Evolutionary conservation across 306 rosid species (phyloP), one percentile per base, ranked within the genome.

Genomic region (Datisca glomerata): DNA sequence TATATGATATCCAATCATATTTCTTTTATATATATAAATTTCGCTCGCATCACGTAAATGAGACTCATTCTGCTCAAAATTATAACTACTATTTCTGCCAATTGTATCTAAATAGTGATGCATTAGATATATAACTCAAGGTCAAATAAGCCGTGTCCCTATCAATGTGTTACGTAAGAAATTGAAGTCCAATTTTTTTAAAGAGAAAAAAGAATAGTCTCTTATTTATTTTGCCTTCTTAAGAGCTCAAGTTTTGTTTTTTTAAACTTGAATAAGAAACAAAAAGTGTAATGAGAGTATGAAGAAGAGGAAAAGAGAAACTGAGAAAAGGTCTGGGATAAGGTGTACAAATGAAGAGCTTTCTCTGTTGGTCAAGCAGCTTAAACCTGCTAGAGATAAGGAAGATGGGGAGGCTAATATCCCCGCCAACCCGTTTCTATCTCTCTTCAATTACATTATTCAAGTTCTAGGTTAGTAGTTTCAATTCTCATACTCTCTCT

Each of bases 261-360:
- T 31, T 3, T 31, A 14, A 8, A 8, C 7, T 28, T 28, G 33
- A 6, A 6, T 28, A 28, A 12, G 36, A 14, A 31, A 14, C n/a
- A 31, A 14, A 5, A 31, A 31, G 36, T 2, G 33, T 4, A 31
- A 14, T 8, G n/a, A 2, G n/a, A 12, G n/a, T 31, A 31, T 31
- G 36, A 31, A 31, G 79, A 68, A 68, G 75, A 60, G 66, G 45
- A 61, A 59, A 12, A 70, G 74, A 41, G 63, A 74, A 15, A 63
- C 60, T 50, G 86, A 76, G 76, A 69, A 64, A 41, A 51, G 24
- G 7, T 73, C 93, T 8, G 81, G 69, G 59, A 60, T 82, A 56
- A 69, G 33, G 51, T 69, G 72, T 18, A 85, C 77, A 28, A 82
- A 66, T 55, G 81, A 78, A 40, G 81, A 74, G 47, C 51, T 82